Conservation (phyloP, 1,284 basidiomycete species). For the Tetrapyrgos nigripes region DNA sequence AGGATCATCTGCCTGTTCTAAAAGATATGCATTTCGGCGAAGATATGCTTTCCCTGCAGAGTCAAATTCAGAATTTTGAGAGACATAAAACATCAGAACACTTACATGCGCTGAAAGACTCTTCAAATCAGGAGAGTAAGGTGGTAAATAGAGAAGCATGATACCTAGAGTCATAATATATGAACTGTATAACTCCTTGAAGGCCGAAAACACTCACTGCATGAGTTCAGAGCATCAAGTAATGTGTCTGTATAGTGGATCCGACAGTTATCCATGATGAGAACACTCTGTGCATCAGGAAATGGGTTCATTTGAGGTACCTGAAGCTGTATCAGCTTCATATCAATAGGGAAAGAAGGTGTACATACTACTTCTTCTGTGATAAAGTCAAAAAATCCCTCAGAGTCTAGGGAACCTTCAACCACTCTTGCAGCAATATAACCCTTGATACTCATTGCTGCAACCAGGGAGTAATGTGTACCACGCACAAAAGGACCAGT, state of each 20-base stretch:
- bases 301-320: slow-evolving; percentile 12
- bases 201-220: not conserved
- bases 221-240: not conserved
- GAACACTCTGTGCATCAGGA: slow-evolving; percentile 4
- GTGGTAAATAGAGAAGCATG: slow-evolving; percentile 24
- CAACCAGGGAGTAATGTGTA: slow-evolving; percentile 26
- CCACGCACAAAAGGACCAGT: slow-evolving; percentile 25
- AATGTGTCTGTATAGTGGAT: slow-evolving; percentile 10
- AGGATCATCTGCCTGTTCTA: not conserved
- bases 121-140: slow-evolving; percentile 34
- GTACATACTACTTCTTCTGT: slow-evolving; percentile 30
- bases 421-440: slow-evolving; percentile 29
- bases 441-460: slow-evolving; percentile 28
- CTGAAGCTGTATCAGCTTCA: not conserved
- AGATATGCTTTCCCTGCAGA: not conserved
- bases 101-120: slow-evolving; percentile 30
- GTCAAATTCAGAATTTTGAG: not conserved
- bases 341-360: not conserved
- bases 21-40: not conserved
- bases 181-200: not conserved
- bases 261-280: slow-evolving; percentile 12
- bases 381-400: slow-evolving; percentile 31
- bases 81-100: not conserved
- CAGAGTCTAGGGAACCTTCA: slow-evolving; percentile 30
- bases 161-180: slow-evolving; percentile 1